phyloP scores from a whole-genome alignment of 116 monocot species.

The Posidonia oceanica region DNA sequence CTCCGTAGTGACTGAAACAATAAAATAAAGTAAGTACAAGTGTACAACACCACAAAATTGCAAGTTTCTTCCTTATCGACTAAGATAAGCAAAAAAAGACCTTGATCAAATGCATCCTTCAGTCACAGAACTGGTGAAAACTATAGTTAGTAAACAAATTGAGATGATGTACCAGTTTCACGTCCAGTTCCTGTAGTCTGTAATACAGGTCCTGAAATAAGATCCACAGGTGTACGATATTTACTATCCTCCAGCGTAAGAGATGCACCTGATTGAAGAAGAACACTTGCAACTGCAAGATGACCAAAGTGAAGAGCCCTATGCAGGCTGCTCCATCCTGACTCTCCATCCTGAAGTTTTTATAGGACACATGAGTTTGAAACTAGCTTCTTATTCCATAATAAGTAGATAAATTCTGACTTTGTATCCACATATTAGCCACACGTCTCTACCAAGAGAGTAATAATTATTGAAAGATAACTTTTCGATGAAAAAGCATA shows the following conservation, averaged over 20 bases:
- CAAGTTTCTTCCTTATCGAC: not conserved
- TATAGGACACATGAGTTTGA: not conserved
- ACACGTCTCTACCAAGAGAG: not conserved
- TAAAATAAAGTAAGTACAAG: slow-evolving; percentile 6
- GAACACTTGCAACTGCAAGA: slow-evolving; percentile 85
- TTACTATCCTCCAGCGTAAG: slow-evolving; percentile 72
- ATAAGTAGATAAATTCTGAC: no score
- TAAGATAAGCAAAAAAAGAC: not conserved
- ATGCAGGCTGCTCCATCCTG: slow-evolving; percentile 95
- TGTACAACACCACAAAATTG: not conserved
- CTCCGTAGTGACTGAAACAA: slow-evolving; percentile 65
- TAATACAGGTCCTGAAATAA: slow-evolving; percentile 83
- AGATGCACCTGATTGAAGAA: slow-evolving; percentile 77
- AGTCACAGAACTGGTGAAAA: not conserved
- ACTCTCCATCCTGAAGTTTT: slow-evolving; percentile 80
- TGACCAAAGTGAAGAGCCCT: slow-evolving; percentile 97
- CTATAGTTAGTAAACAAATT: not conserved
- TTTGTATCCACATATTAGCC: no score
- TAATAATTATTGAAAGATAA: not conserved
- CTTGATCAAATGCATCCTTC: not conserved
- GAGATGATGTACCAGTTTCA: slow-evolving; percentile 40
- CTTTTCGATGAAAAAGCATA: not conserved
- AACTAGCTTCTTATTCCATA: no score
- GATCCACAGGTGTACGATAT: slow-evolving; percentile 78
- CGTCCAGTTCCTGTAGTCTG: slow-evolving; percentile 40